Evolutionary conservation across 106 monocot species (phyloP), one percentile per base, ranked within the genome.

Genomic region (Triglochin maritima): DNA sequence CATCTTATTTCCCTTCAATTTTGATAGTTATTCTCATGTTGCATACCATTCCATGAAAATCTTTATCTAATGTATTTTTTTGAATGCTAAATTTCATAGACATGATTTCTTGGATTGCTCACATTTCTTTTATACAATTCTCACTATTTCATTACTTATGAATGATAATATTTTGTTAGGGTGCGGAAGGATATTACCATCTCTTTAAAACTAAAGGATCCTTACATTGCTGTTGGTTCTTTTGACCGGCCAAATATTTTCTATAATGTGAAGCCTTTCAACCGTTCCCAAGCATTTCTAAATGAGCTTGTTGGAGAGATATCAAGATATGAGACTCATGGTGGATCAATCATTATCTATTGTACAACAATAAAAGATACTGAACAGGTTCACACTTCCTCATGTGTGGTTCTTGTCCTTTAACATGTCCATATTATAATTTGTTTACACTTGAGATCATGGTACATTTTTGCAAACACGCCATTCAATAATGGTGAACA

Each of bases 161-260:
- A 29, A 29, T 29, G 29, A 29, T 7, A 63, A 60, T 67, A 2
- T 70, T 6, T 76, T 77, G 64, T 29, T 60, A 96, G 98, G 82
- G 98, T 98, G 12, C 87, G 74, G 12, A 63, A 71, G 52, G 98
- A 98, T 69, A 86, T 98, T 75, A 53, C 84, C 57, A 66, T 51
- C 60, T 98, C 98, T 52, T 74, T 98, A 79, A 75, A 79, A 68
- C 67, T 98, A 78, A 79, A 67, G 42, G 80, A 78, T 6, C 78
- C 98, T 65, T 88, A 82, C 65, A 77, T 92, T 71, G 80, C 82
- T 70, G 69, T 89, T 65, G 98, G 98, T 57, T 98, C 98, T 69
- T 98, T 98, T 78, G 92, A 98, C 71, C 98, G 98, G 13, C 56
- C 72, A 52, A 98, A 98, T 64, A 76, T 98, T 67, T 98, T 98